These are phyloP conservation scores for Lasiosphaeris hirsuta DNA, from an alignment of 495 filamentous ascomycete genomes.

Conservation along the genomic window DNA sequence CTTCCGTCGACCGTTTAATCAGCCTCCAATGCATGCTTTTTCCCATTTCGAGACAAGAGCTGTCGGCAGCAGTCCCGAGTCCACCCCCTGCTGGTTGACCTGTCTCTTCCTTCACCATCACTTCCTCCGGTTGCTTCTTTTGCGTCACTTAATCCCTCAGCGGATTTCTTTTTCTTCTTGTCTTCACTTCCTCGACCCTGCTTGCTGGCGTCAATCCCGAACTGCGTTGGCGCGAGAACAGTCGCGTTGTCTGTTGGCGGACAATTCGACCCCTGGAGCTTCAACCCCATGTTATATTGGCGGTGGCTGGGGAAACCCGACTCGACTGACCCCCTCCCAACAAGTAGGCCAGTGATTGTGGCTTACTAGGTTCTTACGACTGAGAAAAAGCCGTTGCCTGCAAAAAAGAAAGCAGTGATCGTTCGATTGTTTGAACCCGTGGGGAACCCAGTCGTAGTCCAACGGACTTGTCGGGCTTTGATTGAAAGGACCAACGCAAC, in stretches of 20 bases:
- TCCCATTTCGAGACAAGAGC: neutral
- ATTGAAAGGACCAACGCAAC: too few species aligned
- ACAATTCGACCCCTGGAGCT: too few species aligned
- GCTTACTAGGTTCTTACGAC: neutral
- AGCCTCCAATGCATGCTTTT: neutral
- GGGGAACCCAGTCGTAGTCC: slow-evolving; percentile 6
- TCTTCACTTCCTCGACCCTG: too few species aligned
- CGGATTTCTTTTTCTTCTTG: too few species aligned
- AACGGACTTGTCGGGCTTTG: neutral
- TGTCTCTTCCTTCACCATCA: neutral
- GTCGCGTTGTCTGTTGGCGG: too few species aligned
- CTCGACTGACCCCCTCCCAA: neutral
- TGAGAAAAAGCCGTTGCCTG: slow-evolving; percentile 7
- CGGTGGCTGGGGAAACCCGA: neutral
- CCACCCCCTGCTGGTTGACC: neutral
- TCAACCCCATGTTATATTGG: too few species aligned
- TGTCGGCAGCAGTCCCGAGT: neutral
- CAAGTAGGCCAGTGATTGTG: neutral
- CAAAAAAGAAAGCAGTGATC: slow-evolving; percentile 17
- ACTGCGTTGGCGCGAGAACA: too few species aligned
- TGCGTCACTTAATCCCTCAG: too few species aligned
- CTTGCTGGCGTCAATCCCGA: too few species aligned
- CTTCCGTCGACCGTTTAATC: slow-evolving; percentile 3
- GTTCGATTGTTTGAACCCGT: slow-evolving; percentile 17
- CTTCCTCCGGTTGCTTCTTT: neutral